These are phyloP conservation scores for Colletotrichum camelliae DNA, from an alignment of 2,329 filamentous ascomycete species.

Conservation along the genomic window DNA sequence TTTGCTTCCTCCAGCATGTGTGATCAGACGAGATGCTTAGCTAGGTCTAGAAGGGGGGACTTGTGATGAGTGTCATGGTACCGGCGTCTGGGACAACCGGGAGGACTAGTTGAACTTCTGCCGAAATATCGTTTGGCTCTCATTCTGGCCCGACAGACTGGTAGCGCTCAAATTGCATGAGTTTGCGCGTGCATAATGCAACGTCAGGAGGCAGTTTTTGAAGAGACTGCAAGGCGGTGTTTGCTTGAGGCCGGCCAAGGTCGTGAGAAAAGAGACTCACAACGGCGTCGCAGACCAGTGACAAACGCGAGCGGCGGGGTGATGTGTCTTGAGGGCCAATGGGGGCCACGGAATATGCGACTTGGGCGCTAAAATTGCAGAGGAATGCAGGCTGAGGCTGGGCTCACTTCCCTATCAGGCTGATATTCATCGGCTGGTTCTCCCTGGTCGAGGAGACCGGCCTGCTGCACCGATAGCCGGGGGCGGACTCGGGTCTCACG, in stretches of 20 bases:
- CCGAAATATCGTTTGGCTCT: not conserved
- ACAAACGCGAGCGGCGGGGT: slow-evolving; percentile 11
- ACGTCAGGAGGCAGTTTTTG: not conserved
- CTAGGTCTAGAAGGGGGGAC: not conserved
- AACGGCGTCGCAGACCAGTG: slow-evolving; percentile 4
- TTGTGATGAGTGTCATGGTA: not conserved
- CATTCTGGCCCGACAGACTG: slow-evolving; percentile 30
- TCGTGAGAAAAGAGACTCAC: not conserved
- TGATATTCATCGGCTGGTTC: not conserved
- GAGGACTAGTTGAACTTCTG: not conserved
- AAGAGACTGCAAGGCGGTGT: not conserved
- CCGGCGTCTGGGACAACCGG: not conserved
- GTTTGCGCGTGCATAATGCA: slow-evolving; percentile 1
- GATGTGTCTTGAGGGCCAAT: slow-evolving; percentile 18
- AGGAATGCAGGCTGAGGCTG: not conserved
- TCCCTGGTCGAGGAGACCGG: not conserved
- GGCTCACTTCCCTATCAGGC: not conserved
- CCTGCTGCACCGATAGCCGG: not conserved
- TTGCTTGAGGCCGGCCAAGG: not conserved
- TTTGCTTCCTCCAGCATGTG: not conserved
- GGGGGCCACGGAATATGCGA: slow-evolving; percentile 13
- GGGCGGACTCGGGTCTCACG: not conserved
- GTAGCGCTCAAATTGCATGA: slow-evolving; percentile 35
- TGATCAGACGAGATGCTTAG: not conserved
- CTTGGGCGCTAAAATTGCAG: slow-evolving; percentile 17